Base-by-base conservation (phyloP, 306 rosid species). In the Sechiopsis laciniata region DNA sequence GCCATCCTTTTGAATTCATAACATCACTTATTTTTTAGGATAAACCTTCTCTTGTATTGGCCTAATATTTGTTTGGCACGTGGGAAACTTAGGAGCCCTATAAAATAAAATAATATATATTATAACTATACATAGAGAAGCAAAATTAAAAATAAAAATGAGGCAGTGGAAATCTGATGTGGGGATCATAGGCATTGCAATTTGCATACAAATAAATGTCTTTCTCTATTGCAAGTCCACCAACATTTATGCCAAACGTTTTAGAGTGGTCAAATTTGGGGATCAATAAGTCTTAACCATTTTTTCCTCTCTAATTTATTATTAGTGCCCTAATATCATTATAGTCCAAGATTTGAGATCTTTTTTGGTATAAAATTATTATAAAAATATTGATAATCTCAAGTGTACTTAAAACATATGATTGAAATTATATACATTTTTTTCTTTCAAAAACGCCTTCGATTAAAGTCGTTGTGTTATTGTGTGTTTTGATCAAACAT, bases 121-220 rank as follows among this genome's bases (percentile, higher is more conserved):
- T n/a, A n/a, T n/a, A n/a, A 56, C 46, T 40, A 40, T 40, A 57
- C 0, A 0, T 10, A 59, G 14, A 22, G 5, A 75, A 37, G 42
- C 42, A 0, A 20, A 59, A 59, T 6, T 26, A 77, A 74, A 74
- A 61, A 64, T n/a, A 35, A 52, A 55, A 71, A 70, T 3, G 16
- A 55, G 35, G 8, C 20, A 73, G 81, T 86, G 96, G 85, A 81
- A 40, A 35, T 74, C 72, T 82, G 77, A 82, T 83, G 80, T 80
- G 84, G 81, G 73, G 72, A 67, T n/a, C n/a, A n/a, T 67, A 45
- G 72, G 55, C 22, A 78, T 81, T 48, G 56, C 10, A 15, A 6
- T 19, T 46, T 19, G 73, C 19, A 11, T 32, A 68, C 17, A 45
- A 67, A 68, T 16, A 48, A 68, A 8, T 42, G 32, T 67, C 58